Percentiles rank a stretch among this genome's conserved stretches.
Evolutionary conservation across 495 filamentous ascomycete genomes (phyloP).

Genomic region (Tetracladium setigerum): DNA sequence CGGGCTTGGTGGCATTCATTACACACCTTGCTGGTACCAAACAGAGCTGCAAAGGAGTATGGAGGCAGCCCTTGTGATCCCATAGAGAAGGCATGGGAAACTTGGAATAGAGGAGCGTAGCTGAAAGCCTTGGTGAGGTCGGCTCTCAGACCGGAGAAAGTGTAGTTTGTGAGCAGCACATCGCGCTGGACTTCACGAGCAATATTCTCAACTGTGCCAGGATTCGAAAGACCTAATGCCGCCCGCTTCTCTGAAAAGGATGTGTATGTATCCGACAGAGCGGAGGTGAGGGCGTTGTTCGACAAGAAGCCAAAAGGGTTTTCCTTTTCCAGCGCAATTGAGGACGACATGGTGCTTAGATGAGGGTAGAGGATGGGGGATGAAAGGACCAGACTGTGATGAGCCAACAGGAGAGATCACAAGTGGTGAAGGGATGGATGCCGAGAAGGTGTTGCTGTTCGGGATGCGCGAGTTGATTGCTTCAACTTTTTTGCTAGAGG

Average conservation of each 20-base stretch:
- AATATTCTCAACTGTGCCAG: slow-evolving; percentile 87
- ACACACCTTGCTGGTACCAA: slow-evolving; percentile 84
- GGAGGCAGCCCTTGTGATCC: slow-evolving; percentile 80
- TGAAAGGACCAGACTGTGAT: background rate
- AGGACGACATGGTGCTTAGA: slow-evolving; percentile 10
- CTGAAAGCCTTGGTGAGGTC: slow-evolving; percentile 94
- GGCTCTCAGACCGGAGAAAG: slow-evolving; percentile 90
- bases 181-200: slow-evolving; percentile 89
- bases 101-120: slow-evolving; percentile 88
- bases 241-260: slow-evolving; percentile 80
- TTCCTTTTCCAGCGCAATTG: slow-evolving; percentile 29
- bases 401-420: slow-evolving; percentile 1
- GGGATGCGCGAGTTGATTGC: too few species aligned
- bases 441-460: too few species aligned
- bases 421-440: too few species aligned
- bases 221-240: slow-evolving; percentile 81
- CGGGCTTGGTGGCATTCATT: background rate
- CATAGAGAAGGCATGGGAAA: slow-evolving; percentile 93
- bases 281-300: slow-evolving; percentile 61
- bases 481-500: too few species aligned
- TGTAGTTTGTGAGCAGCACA: slow-evolving; percentile 88
- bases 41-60: slow-evolving; percentile 89
- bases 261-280: slow-evolving; percentile 68
- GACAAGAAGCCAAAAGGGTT: slow-evolving; percentile 59
- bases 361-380: background rate